Base-by-base conservation (phyloP, 2,329 filamentous ascomycete genomes). In the Aureobasidium sp. region DNA sequence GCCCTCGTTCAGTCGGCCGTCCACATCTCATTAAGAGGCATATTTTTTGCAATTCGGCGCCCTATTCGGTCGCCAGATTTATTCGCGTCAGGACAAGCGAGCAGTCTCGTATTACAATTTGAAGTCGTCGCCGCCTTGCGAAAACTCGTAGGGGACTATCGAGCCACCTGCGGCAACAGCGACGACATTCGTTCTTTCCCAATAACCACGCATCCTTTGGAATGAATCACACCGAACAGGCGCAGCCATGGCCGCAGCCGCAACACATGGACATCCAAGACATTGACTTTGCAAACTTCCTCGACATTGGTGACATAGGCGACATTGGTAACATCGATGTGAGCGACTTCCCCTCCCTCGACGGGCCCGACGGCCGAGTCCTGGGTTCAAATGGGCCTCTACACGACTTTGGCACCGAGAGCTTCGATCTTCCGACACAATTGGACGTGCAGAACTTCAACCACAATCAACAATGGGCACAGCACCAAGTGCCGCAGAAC, bases 241-340 rank as follows among this genome's bases (percentile, higher is more conserved):
- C 64, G 48, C 67, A 68, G 63, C 65, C 73, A 65, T 79, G 77
- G 77, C 69, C 74, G 50, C 71, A 68, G 63, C 67, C 67, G 37
- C 75, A 76, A 62, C 72, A 71, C 29, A 72, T 76, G 63, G 74
- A 77, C 61, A 68, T 73, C 63, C 62, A 61, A 39, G 74, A 79
- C 59, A 71, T 69, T 62, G 75, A 73, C 63, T 70, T 79, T 49
- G 74, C 79, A 66, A 75, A 78, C 55, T 44, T 57, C 41, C 29
- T 78, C 39, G 75, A 78, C 64, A 74, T 79, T 59, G 71, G 69
- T 62, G 75, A 73, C 61, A 70, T 79, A 37, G 74, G 79, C 67
- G 75, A 78, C 54, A 72, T 74, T 47, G 48, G 69, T 45, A 70
- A 73, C 58, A 70, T 73, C 49, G 70, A 73, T 59, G 66, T 73